A percentile compares a stretch with the other conserved stretches of the same genome.
Evolutionary conservation across 352 stramenopile genomes (phyloP).

Genomic region (Pythium vanterpoolii): DNA sequence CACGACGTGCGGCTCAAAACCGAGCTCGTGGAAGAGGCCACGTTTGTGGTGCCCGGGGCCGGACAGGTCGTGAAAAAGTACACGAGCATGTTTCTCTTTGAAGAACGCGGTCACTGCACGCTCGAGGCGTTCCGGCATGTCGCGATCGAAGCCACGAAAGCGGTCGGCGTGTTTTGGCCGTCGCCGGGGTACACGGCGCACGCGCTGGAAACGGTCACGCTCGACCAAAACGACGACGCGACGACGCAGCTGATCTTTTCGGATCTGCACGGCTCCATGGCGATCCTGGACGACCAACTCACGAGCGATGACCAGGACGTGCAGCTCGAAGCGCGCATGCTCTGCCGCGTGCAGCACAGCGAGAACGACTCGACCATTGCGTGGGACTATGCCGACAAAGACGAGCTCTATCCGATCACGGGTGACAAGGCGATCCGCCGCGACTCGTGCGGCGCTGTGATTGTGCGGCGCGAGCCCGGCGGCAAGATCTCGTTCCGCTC

Average conservation of each 20-base stretch:
- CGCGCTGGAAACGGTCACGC: conserved; percentile 31
- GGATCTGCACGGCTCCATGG: conserved; percentile 34
- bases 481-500: conserved; percentile 57
- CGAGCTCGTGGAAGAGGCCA: conserved; percentile 27
- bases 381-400: conserved; percentile 71
- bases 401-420: conserved; percentile 40
- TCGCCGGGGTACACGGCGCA: conserved; percentile 34
- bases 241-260: conserved; percentile 47
- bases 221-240: conserved; percentile 2
- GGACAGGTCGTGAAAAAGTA: conserved; percentile 69
- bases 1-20: conserved; percentile 31
- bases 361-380: conserved; percentile 38
- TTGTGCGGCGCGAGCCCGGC: conserved; percentile 37
- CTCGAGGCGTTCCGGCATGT: conserved; percentile 42
- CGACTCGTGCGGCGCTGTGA: conserved; percentile 46
- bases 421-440: conserved; percentile 33
- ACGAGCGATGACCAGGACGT: conserved; percentile 27
- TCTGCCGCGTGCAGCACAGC: conserved; percentile 39
- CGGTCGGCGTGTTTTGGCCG: conserved; percentile 57
- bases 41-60: conserved; percentile 15
- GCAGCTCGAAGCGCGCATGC: conserved; percentile 51
- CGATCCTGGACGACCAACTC: conserved; percentile 31
- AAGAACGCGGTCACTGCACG: conserved; percentile 30
- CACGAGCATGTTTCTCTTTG: conserved; percentile 59
- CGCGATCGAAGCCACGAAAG: conserved; percentile 44